Evolutionary conservation across 441 rosid species (phyloP).

Genomic region (Gossypium davidsonii): DNA sequence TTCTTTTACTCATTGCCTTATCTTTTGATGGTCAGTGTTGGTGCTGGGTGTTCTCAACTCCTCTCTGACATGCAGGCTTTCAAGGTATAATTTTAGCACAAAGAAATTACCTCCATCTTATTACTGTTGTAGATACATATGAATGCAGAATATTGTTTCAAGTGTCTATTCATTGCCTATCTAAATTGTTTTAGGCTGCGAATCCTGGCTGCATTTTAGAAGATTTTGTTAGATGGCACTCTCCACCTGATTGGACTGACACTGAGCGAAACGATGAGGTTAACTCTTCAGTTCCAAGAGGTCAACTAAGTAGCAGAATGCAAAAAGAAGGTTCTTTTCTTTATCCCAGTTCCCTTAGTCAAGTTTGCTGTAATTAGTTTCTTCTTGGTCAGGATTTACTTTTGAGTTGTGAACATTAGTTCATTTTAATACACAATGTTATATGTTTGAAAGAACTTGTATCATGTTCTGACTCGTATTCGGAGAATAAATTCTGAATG

Average conservation of each 20-base stretch:
- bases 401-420: background rate
- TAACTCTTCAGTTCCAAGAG: constrained; percentile 46
- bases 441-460: background rate
- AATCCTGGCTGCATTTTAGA: constrained; percentile 97
- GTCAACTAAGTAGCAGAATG: constrained; percentile 90
- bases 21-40: constrained; percentile 60
- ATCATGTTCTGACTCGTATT: background rate
- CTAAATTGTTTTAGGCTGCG: constrained; percentile 55
- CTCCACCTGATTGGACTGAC: constrained; percentile 97
- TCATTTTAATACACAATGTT: background rate
- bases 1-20: constrained; percentile 1
- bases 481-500: background rate
- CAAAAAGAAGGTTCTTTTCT: constrained; percentile 73
- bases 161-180: background rate
- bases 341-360: constrained; percentile 15
- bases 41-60: constrained; percentile 99
- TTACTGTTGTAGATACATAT: background rate
- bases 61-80: constrained; percentile 99
- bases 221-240: constrained; percentile 99
- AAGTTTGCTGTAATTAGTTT: constrained; percentile 6
- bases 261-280: constrained; percentile 40
- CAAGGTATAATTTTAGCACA: constrained; percentile 45
- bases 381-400: background rate
- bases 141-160: constrained; percentile 2
- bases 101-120: background rate